Evolutionary conservation across 2,329 filamentous ascomycete species (phyloP).

Genomic region (Nemania serpens): DNA sequence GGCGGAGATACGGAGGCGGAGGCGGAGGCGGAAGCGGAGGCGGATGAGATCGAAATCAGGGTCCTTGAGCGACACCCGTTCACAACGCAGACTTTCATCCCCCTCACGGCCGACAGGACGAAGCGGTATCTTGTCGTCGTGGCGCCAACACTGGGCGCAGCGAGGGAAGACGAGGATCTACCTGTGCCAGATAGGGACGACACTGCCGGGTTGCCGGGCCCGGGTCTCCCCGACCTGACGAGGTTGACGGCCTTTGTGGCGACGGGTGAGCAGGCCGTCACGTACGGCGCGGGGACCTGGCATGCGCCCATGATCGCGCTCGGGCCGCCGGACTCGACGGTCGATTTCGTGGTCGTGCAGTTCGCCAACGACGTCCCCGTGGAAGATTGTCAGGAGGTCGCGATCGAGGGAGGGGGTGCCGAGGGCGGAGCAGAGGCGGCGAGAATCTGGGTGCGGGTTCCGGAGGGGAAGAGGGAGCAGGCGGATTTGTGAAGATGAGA

Average conservation of each 20-base stretch:
- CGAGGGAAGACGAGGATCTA: conserved; percentile 44
- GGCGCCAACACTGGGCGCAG: conserved; percentile 71
- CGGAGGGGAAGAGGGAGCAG: conserved; percentile 8
- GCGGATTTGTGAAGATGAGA: conserved; percentile 6
- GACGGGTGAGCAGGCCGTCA: conserved; percentile 79
- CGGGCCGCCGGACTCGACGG: conserved; percentile 58
- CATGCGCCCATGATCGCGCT: conserved; percentile 96
- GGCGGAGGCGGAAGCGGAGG: conserved; percentile 27
- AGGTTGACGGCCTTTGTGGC: conserved; percentile 79
- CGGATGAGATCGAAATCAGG: conserved; percentile 63
- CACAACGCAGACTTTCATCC: conserved; percentile 91
- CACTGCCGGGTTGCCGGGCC: conserved; percentile 52
- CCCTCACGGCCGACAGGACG: conserved; percentile 58
- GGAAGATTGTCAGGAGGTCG: conserved; percentile 88
- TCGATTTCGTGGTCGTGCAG: conserved; percentile 91
- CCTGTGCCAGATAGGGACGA: conserved; percentile 39
- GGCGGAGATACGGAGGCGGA: conserved; percentile 20
- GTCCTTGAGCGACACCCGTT: conserved; percentile 91
- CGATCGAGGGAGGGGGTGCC: conserved; percentile 41
- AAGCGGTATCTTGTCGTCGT: conserved; percentile 82
- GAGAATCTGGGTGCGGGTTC: conserved; percentile 38
- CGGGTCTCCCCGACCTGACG: conserved; percentile 73
- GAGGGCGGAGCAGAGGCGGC: conserved; percentile 36
- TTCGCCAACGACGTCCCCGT: conserved; percentile 79
- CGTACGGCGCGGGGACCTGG: conserved; percentile 90